These are phyloP conservation scores for Thielaviopsis cerberus DNA, from an alignment of 2,329 filamentous ascomycete species.

Conservation along the genomic window DNA sequence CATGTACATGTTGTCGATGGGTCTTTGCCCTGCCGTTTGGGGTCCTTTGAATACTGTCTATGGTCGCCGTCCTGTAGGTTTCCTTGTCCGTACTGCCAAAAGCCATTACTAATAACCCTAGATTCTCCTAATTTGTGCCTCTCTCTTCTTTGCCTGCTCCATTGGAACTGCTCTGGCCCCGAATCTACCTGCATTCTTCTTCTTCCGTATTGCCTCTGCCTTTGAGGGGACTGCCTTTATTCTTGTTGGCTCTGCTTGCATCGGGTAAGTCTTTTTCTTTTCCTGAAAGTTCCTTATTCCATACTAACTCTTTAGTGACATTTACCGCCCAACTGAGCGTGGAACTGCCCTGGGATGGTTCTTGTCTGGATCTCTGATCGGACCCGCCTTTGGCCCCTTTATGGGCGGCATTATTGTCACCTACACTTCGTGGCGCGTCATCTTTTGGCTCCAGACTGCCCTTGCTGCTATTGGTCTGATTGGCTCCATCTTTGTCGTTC, in stretches of 20 bases:
- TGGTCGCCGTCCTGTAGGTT: conserved; percentile 36
- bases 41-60: conserved; percentile 52
- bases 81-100: not conserved
- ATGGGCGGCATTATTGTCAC: conserved; percentile 62
- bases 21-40: conserved; percentile 49
- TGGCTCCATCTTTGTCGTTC: conserved; percentile 46
- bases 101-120: conserved; percentile 9
- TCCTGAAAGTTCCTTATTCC: not conserved
- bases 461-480: conserved; percentile 41
- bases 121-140: conserved; percentile 33
- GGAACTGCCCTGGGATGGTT: conserved; percentile 61
- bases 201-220: conserved; percentile 56
- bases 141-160: conserved; percentile 50
- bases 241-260: conserved; percentile 49
- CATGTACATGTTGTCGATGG: conserved; percentile 59
- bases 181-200: conserved; percentile 50
- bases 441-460: conserved; percentile 61
- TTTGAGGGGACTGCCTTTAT: conserved; percentile 61
- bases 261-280: conserved; percentile 29
- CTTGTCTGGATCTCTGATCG: conserved; percentile 50
- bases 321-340: conserved; percentile 47
- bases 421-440: conserved; percentile 51
- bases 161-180: conserved; percentile 54
- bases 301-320: conserved; percentile 24
- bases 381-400: conserved; percentile 51